Base-by-base conservation (phyloP, 345 rosid genomes). In the Hibiscus trionum region DNA sequence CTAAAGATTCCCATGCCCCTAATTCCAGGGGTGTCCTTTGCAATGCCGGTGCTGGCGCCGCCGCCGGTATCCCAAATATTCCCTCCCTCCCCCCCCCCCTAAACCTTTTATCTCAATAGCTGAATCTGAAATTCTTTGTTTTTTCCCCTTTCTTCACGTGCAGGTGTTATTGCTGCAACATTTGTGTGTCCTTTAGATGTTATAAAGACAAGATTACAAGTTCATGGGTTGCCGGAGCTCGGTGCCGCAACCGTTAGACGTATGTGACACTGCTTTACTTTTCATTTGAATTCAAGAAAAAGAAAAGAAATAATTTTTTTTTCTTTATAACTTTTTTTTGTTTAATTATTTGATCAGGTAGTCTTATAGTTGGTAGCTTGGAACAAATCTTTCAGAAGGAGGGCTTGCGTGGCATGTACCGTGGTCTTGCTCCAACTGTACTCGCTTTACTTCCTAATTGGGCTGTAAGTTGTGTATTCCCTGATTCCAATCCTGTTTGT, bases 151-250 rank as follows among this genome's bases (percentile, higher is more conserved):
- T 52, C 8, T 53, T 15, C 56, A 58, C 63, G n/a, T 73, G 56
- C 77, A 93, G 96, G 96, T 64, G 89, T 83, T 53, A 73, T 93
- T 70, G 96, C 98, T 73, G 96, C 98, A 67, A 85, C 96, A 53
- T 90, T 90, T 76, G 96, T 93, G 76, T 93, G 95, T 70, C 98
- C 96, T 63, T 82, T 93, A 73, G 95, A 93, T 80, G 98, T 93
- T 15, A 90, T 93, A 66, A 93, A 93, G 76, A 93, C 98, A 37
- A 85, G 98, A 82, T 88, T 93, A 77, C 98, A 93, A 74, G 98
- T 93, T 74, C 93, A 90, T 63, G 98, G 98, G 59, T 72, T 93
- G 33, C 93, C 90, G 4, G 77, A 77, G 72, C 80, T 85, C 31
- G 69, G 76, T 39, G 70, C 73, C 80, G 73, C 77, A 50, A 83